phyloP scores from a whole-genome alignment of 306 rosid species.

The Trifolium pratense region DNA sequence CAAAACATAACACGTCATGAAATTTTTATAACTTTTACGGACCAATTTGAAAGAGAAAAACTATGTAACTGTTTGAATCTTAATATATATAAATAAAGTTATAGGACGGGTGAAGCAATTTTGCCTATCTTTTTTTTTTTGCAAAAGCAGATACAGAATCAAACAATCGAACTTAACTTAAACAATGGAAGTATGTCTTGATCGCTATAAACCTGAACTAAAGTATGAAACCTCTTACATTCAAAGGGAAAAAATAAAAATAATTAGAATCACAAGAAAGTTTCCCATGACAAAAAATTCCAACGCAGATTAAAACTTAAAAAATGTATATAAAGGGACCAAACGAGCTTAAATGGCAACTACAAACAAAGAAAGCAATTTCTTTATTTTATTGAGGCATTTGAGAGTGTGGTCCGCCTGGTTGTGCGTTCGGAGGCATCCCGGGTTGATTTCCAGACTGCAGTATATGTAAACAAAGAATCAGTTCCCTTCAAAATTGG shows the following conservation, averaged over 20 bases:
- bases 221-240: constrained; percentile 17
- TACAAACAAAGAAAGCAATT: constrained; percentile 21
- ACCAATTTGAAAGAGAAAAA: background rate
- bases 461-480: constrained; percentile 30
- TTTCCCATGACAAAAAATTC: constrained; percentile 31
- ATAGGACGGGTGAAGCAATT: background rate
- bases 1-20: background rate
- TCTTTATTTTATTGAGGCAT: constrained; percentile 60
- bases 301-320: constrained; percentile 14
- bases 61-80: background rate
- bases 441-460: constrained; percentile 84
- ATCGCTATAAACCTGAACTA: background rate
- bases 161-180: constrained; percentile 16
- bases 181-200: constrained; percentile 16
- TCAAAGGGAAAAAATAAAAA: constrained; percentile 4
- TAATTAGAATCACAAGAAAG: constrained; percentile 17
- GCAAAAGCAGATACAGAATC: background rate
- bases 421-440: constrained; percentile 69
- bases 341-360: constrained; percentile 15
- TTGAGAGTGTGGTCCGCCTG: constrained; percentile 60
- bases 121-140: background rate
- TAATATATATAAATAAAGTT: background rate
- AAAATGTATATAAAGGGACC: background rate
- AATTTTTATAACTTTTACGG: background rate
- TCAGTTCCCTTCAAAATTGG: constrained; percentile 24